Evolutionary conservation across 106 monocot genomes (phyloP).

Genomic region (Acorus calamus): DNA sequence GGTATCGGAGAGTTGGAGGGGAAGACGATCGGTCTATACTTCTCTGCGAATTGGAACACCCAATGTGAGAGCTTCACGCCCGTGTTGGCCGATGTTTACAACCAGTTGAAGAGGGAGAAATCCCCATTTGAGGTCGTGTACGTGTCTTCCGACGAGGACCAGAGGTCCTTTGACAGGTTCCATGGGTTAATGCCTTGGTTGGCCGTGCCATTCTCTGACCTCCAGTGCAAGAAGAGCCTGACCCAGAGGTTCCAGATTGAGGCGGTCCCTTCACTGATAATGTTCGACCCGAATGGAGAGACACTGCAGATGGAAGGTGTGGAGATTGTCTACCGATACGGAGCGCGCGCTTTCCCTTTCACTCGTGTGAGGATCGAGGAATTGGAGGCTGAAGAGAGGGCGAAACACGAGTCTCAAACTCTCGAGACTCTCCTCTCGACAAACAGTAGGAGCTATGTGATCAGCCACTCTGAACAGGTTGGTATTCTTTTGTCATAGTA

Average conservation of each 20-base stretch:
- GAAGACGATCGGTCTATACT: conserved; percentile 35
- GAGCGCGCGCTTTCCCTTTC: conserved; percentile 29
- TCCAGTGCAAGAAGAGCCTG: conserved; percentile 26
- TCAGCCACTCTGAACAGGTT: conserved; percentile 26
- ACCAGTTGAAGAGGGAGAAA: conserved; percentile 21
- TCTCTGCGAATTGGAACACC: conserved; percentile 42
- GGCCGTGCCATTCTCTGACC: conserved; percentile 33
- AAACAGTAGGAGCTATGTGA: conserved; percentile 28
- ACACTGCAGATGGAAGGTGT: conserved; percentile 20
- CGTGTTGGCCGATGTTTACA: conserved; percentile 23
- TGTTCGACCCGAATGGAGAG: conserved; percentile 25
- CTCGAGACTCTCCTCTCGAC: conserved; percentile 33
- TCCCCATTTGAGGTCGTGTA: conserved; percentile 35
- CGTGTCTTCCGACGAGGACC: conserved; percentile 46
- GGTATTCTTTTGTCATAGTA: not conserved
- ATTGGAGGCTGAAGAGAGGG: conserved; percentile 35
- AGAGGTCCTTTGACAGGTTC: conserved; percentile 34
- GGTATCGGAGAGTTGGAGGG: conserved; percentile 25
- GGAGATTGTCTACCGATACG: conserved; percentile 25
- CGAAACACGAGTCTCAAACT: conserved; percentile 34
- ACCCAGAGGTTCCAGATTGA: conserved; percentile 31
- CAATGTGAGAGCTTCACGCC: conserved; percentile 45
- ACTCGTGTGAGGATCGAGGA: conserved; percentile 24
- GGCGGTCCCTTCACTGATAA: conserved; percentile 37
- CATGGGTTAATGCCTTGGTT: conserved; percentile 44